A percentile compares a stretch with the other conserved stretches of the same genome.
phyloP scores from a whole-genome alignment of 345 rosid genomes.

The Boechera divaricarpa region DNA sequence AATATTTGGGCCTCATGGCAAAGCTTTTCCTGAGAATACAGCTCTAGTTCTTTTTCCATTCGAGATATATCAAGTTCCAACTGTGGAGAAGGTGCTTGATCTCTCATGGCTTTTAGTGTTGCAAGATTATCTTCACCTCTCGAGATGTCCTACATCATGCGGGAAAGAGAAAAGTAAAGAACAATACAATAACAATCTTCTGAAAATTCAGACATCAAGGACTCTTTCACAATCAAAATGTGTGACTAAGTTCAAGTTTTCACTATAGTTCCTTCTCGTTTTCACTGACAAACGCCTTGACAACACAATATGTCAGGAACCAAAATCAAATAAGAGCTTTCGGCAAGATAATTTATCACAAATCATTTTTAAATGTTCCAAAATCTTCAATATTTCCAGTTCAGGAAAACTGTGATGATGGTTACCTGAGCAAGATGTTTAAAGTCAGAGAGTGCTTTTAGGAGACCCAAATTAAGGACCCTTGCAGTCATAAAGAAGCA shows the following conservation, averaged over 20 bases:
- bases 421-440: slow-evolving; percentile 96
- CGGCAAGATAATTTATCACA: background rate
- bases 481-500: slow-evolving; percentile 99
- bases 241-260: slow-evolving; percentile 19
- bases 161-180: slow-evolving; percentile 22
- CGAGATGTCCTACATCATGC: slow-evolving; percentile 69
- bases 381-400: slow-evolving; percentile 7
- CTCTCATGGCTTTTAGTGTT: slow-evolving; percentile 71
- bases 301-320: slow-evolving; percentile 10
- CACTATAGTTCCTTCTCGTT: background rate
- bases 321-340: slow-evolving; percentile 16
- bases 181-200: slow-evolving; percentile 3
- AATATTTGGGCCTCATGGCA: slow-evolving; percentile 95
- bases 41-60: slow-evolving; percentile 82
- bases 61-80: slow-evolving; percentile 69
- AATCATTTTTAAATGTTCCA: slow-evolving; percentile 11
- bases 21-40: slow-evolving; percentile 82
- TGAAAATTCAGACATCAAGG: slow-evolving; percentile 28
- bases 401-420: background rate
- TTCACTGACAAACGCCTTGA: slow-evolving; percentile 5
- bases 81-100: slow-evolving; percentile 71
- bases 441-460: slow-evolving; percentile 96
- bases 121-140: slow-evolving; percentile 81
- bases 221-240: slow-evolving; percentile 12
- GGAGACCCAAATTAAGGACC: slow-evolving; percentile 91